These are phyloP conservation scores for Fraxinus pennsylvanica DNA, from an alignment of 257 asterid genomes.

Conservation along the genomic window DNA sequence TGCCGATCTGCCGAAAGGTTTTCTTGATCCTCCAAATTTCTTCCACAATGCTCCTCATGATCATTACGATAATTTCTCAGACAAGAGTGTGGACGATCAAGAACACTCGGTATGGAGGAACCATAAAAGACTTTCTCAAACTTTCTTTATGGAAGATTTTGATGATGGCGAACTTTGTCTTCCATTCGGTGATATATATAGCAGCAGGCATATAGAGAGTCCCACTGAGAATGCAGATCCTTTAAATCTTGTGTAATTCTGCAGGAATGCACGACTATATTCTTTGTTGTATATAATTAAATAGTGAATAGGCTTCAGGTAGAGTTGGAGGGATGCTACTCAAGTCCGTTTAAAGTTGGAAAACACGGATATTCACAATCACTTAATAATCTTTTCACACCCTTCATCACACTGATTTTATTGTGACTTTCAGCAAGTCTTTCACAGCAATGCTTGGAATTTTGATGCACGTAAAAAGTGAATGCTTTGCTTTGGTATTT, in stretches of 20 bases:
- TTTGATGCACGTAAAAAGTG: neutral
- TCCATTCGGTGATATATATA: constrained; percentile 74
- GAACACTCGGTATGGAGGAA: constrained; percentile 43
- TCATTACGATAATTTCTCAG: constrained; percentile 39
- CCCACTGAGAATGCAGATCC: constrained; percentile 37
- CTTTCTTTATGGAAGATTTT: constrained; percentile 69
- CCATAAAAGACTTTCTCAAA: constrained; percentile 50
- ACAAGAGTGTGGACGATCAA: constrained; percentile 48
- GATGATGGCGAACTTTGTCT: constrained; percentile 62
- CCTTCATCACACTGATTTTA: too few species aligned
- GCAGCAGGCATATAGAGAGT: constrained; percentile 33
- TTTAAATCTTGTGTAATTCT: constrained; percentile 46
- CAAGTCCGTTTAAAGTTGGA: neutral
- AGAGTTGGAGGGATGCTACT: constrained; percentile 30
- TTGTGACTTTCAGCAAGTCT: neutral
- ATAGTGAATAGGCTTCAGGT: constrained; percentile 24
- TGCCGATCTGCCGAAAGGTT: constrained; percentile 55
- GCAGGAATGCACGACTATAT: constrained; percentile 29
- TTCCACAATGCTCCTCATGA: constrained; percentile 29
- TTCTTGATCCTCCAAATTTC: constrained; percentile 78
- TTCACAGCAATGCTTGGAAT: neutral
- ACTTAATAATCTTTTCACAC: too few species aligned
- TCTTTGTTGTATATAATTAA: constrained; percentile 60
- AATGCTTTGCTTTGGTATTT: neutral
- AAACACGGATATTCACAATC: neutral